These are phyloP conservation scores for Xylaria polymorpha DNA, from an alignment of 2,329 filamentous ascomycete genomes.

Conservation along the genomic window DNA sequence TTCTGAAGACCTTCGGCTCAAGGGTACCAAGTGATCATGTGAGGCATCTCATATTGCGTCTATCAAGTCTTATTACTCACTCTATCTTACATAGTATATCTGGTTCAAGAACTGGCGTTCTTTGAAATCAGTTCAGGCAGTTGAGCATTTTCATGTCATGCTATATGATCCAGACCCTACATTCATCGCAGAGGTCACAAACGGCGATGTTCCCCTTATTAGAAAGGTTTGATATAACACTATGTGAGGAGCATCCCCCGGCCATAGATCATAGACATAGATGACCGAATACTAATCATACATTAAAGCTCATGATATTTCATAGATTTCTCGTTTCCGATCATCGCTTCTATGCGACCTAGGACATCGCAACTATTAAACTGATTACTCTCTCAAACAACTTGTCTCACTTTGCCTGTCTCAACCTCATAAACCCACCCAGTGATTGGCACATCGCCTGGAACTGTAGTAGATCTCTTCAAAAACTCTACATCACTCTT, in stretches of 20 bases:
- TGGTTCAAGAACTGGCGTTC: conserved; percentile 93
- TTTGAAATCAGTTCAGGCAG: conserved; percentile 84
- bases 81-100: conserved; percentile 53
- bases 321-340: not conserved
- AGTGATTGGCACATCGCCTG: conserved; percentile 69
- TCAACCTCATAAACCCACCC: conserved; percentile 85
- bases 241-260: not conserved
- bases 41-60: conserved; percentile 47
- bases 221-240: conserved; percentile 52
- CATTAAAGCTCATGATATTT: conserved; percentile 8
- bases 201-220: conserved; percentile 76
- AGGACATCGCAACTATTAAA: not conserved
- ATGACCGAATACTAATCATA: conserved; percentile 4
- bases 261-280: conserved; percentile 26
- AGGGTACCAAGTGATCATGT: conserved; percentile 65
- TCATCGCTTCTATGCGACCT: not conserved
- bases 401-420: conserved; percentile 69
- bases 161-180: conserved; percentile 77
- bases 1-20: conserved; percentile 72
- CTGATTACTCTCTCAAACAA: conserved; percentile 52
- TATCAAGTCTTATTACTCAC: conserved; percentile 43
- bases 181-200: conserved; percentile 77
- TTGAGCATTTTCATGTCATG: conserved; percentile 98
- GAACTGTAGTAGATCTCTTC: conserved; percentile 67
- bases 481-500: conserved; percentile 73